phyloP scores from a whole-genome alignment of 2,329 filamentous ascomycete species.

The Bipolaris oryzae region DNA sequence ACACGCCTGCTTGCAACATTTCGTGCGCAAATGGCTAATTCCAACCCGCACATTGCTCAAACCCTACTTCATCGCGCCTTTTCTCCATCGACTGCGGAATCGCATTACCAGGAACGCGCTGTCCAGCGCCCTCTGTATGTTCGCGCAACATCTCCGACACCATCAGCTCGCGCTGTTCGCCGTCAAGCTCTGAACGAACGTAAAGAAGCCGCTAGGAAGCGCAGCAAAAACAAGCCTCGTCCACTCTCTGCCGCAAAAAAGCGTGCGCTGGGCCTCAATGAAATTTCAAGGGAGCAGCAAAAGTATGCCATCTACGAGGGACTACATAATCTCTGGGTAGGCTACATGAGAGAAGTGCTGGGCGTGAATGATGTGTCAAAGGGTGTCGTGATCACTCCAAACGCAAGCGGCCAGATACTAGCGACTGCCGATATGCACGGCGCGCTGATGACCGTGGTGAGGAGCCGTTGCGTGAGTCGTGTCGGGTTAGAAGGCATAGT shows the following conservation, averaged over 20 bases:
- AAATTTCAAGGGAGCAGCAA: slow-evolving; percentile 70
- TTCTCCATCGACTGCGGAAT: slow-evolving; percentile 70
- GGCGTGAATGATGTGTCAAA: slow-evolving; percentile 57
- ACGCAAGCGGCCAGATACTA: slow-evolving; percentile 72
- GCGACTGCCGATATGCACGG: slow-evolving; percentile 91
- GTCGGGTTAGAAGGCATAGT: slow-evolving; percentile 88
- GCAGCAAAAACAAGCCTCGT: slow-evolving; percentile 59
- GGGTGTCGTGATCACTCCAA: slow-evolving; percentile 59
- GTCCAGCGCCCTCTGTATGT: slow-evolving; percentile 81
- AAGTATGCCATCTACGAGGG: slow-evolving; percentile 79
- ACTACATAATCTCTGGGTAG: slow-evolving; percentile 78
- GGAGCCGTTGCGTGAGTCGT: slow-evolving; percentile 78
- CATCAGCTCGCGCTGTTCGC: slow-evolving; percentile 45
- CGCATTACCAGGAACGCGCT: slow-evolving; percentile 82
- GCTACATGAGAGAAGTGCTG: slow-evolving; percentile 83
- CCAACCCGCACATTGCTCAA: slow-evolving; percentile 39
- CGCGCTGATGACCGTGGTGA: slow-evolving; percentile 78
- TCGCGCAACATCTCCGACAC: slow-evolving; percentile 73
- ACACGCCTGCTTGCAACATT: neutral
- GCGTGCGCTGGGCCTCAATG: slow-evolving; percentile 73
- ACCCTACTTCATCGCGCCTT: slow-evolving; percentile 78
- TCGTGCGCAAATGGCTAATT: slow-evolving; percentile 27
- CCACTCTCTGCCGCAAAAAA: slow-evolving; percentile 83
- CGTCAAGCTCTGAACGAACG: slow-evolving; percentile 61
- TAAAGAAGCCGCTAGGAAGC: slow-evolving; percentile 36